These are phyloP conservation scores for Voacanga thouarsii DNA, from an alignment of 257 asterid genomes.

Conservation along the genomic window DNA sequence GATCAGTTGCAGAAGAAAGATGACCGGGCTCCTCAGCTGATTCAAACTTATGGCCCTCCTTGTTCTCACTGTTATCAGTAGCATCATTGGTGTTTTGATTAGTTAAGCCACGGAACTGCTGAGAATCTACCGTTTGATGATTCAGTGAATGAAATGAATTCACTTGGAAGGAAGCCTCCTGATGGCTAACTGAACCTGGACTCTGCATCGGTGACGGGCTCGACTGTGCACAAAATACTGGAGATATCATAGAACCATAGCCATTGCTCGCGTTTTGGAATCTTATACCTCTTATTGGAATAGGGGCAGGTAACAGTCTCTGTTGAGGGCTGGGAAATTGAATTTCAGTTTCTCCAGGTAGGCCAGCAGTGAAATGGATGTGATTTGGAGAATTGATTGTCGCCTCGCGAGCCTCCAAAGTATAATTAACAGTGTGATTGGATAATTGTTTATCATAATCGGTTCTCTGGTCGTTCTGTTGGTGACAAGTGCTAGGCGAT, in stretches of 20 bases:
- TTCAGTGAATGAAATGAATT: slow-evolving; percentile 30
- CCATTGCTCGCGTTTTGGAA: slow-evolving; percentile 37
- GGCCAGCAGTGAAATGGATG: slow-evolving; percentile 26
- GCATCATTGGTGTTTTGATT: slow-evolving; percentile 39
- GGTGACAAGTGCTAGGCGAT: slow-evolving; percentile 44
- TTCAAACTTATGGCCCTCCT: slow-evolving; percentile 36
- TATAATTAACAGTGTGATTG: slow-evolving; percentile 40
- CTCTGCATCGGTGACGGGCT: slow-evolving; percentile 40
- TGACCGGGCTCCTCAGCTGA: slow-evolving; percentile 39
- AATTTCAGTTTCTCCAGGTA: slow-evolving; percentile 41
- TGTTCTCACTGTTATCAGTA: slow-evolving; percentile 39
- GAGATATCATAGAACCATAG: slow-evolving; percentile 40
- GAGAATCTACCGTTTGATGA: slow-evolving; percentile 35
- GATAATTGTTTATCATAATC: slow-evolving; percentile 38
- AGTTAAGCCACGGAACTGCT: slow-evolving; percentile 30
- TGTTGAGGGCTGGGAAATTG: slow-evolving; percentile 32
- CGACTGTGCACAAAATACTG: slow-evolving; percentile 31
- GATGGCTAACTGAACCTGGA: slow-evolving; percentile 40
- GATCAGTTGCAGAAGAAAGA: slow-evolving; percentile 54
- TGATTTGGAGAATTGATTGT: slow-evolving; percentile 34
- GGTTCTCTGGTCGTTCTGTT: slow-evolving; percentile 39
- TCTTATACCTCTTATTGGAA: slow-evolving; percentile 52
- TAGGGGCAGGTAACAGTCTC: slow-evolving; percentile 44
- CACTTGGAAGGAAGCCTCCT: slow-evolving; percentile 36
- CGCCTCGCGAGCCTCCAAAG: slow-evolving; percentile 42